Percentiles rank a stretch among this genome's conserved stretches.
Conservation (phyloP, 2,329 filamentous ascomycete genomes). For the Sarocladium oryzae region DNA sequence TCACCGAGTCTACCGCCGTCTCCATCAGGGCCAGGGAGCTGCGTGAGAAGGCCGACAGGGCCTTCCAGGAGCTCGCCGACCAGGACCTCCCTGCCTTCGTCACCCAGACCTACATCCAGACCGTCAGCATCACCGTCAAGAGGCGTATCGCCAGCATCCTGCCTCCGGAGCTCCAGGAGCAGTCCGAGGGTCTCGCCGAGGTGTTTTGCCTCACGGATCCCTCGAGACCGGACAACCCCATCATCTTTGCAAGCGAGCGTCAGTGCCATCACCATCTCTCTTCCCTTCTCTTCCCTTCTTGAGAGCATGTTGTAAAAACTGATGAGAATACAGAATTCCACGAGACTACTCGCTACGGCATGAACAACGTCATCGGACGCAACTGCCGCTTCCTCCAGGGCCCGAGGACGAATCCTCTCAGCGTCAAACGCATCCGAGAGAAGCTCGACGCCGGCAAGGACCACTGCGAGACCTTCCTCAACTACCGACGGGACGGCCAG, state of each 20-base stretch:
- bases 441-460: conserved; percentile 59
- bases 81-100: conserved; percentile 69
- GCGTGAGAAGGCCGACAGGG: conserved; percentile 55
- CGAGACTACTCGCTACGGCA: conserved; percentile 67
- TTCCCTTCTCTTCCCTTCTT: too few relatives aligned
- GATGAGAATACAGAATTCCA: conserved; percentile 60
- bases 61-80: conserved; percentile 56
- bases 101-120: conserved; percentile 60
- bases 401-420: conserved; percentile 59
- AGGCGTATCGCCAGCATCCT: conserved; percentile 62
- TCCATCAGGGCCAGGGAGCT: conserved; percentile 52
- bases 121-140: conserved; percentile 63
- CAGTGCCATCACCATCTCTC: too few relatives aligned
- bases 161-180: conserved; percentile 55
- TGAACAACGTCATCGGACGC: conserved; percentile 64
- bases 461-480: conserved; percentile 67
- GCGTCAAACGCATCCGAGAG: conserved; percentile 54
- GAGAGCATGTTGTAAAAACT: too few relatives aligned
- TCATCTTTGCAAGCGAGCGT: conserved; percentile 73
- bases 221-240: conserved; percentile 65
- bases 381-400: conserved; percentile 78
- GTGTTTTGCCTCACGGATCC: conserved; percentile 74
- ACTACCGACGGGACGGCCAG: conserved; percentile 71
- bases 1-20: conserved; percentile 43
- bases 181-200: conserved; percentile 70